phyloP scores from a whole-genome alignment of 306 rosid species.

The Casuarina glauca region DNA sequence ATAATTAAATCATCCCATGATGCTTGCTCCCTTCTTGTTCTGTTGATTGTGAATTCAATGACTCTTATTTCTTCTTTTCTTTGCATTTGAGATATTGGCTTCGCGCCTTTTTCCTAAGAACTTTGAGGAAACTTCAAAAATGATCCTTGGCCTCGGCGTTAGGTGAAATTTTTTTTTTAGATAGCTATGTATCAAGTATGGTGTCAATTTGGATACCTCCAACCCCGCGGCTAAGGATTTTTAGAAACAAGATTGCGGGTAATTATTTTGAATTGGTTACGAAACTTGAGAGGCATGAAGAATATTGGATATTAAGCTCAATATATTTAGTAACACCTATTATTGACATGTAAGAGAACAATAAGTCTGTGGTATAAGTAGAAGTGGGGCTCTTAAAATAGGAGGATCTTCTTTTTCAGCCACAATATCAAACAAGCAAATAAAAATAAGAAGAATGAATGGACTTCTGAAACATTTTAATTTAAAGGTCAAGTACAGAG shows the following conservation, averaged over 20 bases:
- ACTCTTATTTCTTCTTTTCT: neutral
- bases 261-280: neutral
- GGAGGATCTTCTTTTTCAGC: neutral
- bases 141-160: too few relatives aligned
- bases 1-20: neutral
- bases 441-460: neutral
- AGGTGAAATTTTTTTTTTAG: neutral
- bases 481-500: neutral
- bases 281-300: neutral
- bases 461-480: neutral
- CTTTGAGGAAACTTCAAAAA: too few relatives aligned
- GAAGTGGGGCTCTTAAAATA: neutral
- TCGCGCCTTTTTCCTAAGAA: too few relatives aligned
- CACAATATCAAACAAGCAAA: neutral
- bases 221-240: neutral
- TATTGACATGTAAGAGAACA: neutral
- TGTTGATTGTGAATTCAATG: neutral
- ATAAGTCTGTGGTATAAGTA: neutral
- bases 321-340: neutral
- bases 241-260: neutral
- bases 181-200: neutral
- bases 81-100: neutral
- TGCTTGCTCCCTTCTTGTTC: neutral
- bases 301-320: neutral
- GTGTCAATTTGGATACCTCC: neutral